phyloP scores from a whole-genome alignment of 257 asterid species.

The Gentiana macrophylla region DNA sequence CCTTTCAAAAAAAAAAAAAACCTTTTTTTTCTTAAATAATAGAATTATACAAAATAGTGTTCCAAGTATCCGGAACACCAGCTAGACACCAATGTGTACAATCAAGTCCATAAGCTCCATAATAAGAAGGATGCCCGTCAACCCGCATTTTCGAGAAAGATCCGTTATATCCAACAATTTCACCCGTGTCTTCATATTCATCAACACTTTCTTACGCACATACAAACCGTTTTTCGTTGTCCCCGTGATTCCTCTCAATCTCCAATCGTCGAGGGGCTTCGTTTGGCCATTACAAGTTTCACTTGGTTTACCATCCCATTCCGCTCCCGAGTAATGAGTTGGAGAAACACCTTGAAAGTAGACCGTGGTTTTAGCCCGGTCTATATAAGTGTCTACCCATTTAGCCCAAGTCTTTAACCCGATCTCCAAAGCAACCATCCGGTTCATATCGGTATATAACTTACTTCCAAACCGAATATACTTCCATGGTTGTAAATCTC shows the following conservation, averaged over 20 bases:
- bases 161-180: slow-evolving; percentile 45
- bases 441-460: slow-evolving; percentile 56
- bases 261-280: slow-evolving; percentile 38
- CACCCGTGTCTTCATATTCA: slow-evolving; percentile 26
- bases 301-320: slow-evolving; percentile 55
- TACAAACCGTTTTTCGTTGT: slow-evolving; percentile 42
- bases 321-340: slow-evolving; percentile 72
- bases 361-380: slow-evolving; percentile 41
- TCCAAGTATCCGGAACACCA: slow-evolving; percentile 83
- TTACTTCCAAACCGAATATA: slow-evolving; percentile 38
- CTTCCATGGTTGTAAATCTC: slow-evolving; percentile 52
- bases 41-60: slow-evolving; percentile 45
- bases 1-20: too few species aligned
- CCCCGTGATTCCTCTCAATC: slow-evolving; percentile 45
- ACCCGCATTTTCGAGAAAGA: slow-evolving; percentile 51
- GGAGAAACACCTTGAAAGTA: slow-evolving; percentile 87
- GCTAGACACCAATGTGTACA: slow-evolving; percentile 86
- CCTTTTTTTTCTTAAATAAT: slow-evolving; percentile 23
- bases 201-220: slow-evolving; percentile 31
- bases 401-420: slow-evolving; percentile 65
- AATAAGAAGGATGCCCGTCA: slow-evolving; percentile 74
- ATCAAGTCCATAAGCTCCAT: slow-evolving; percentile 41
- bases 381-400: slow-evolving; percentile 57
- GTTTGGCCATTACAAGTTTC: slow-evolving; percentile 33
- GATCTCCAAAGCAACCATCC: slow-evolving; percentile 50